Conservation (phyloP, 1,284 basidiomycete genomes). For the Sporisorium exsertum region DNA sequence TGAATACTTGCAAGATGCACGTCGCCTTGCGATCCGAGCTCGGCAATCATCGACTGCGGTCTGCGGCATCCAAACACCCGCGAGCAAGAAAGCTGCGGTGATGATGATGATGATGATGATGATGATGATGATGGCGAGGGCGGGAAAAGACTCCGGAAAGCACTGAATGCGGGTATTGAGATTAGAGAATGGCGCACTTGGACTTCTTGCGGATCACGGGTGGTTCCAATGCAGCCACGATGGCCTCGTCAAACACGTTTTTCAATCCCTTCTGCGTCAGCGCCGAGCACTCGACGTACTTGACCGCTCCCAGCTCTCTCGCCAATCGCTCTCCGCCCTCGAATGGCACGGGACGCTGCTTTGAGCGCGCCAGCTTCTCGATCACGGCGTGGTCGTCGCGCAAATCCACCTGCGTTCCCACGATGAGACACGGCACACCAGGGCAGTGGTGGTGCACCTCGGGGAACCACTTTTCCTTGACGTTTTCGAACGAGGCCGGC, state of each 20-base stretch:
- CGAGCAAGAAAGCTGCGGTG: neutral
- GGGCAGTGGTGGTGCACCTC: constrained; percentile 99
- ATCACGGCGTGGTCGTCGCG: constrained; percentile 91
- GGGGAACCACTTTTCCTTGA: constrained; percentile 99
- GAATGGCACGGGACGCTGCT: constrained; percentile 88
- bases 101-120: neutral
- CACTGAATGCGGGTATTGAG: constrained; percentile 16
- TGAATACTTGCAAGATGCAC: neutral
- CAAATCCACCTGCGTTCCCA: constrained; percentile 97
- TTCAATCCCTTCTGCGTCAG: constrained; percentile 98
- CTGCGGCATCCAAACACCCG: constrained; percentile 1
- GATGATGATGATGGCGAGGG: neutral
- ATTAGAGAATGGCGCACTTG: constrained; percentile 86
- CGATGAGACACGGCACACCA: constrained; percentile 98
- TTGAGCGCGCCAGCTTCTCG: constrained; percentile 94
- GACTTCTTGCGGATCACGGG: constrained; percentile 84
- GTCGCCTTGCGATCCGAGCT: constrained; percentile 1
- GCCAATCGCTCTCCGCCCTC: constrained; percentile 94
- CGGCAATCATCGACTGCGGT: neutral
- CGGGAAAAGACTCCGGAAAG: constrained; percentile 9
- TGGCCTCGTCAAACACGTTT: constrained; percentile 99
- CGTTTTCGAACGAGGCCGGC: constrained; percentile 99
- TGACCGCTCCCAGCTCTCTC: constrained; percentile 94
- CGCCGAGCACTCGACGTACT: constrained; percentile 99
- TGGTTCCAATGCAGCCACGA: constrained; percentile 96